phyloP scores from a whole-genome alignment of 257 asterid species.

The Vinca minor region DNA sequence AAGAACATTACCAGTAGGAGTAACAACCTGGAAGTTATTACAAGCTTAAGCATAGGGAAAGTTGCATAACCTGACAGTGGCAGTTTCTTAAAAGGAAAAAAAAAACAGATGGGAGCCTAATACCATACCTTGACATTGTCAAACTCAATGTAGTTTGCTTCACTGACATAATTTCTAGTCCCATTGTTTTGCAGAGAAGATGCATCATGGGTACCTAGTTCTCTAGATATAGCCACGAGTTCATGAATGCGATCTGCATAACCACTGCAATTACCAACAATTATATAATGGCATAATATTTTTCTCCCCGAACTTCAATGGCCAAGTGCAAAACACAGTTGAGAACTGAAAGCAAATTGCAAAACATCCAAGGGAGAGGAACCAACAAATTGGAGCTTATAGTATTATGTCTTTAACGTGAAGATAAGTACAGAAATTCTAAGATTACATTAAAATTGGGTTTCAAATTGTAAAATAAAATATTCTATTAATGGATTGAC shows the following conservation, averaged over 20 bases:
- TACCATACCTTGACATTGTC: conserved; percentile 71
- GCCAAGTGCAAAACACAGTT: background rate
- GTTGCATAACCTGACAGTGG: conserved; percentile 13
- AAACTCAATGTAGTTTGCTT: conserved; percentile 92
- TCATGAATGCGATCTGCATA: conserved; percentile 98
- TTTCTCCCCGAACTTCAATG: background rate
- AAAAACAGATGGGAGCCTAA: conserved; percentile 1
- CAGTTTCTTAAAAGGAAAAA: conserved; percentile 7
- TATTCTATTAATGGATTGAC: background rate
- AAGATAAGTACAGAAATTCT: background rate
- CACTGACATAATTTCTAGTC: conserved; percentile 75
- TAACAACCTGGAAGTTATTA: conserved; percentile 70
- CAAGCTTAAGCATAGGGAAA: conserved; percentile 15
- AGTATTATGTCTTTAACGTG: background rate
- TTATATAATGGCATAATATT: background rate
- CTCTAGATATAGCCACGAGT: conserved; percentile 80
- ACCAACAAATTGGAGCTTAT: background rate
- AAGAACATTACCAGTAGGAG: conserved; percentile 92
- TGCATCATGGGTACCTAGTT: conserved; percentile 54
- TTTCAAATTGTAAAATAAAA: background rate
- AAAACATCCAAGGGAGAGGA: background rate
- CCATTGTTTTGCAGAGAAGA: conserved; percentile 72
- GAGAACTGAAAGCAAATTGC: background rate
- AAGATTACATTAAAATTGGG: background rate
- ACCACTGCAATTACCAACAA: conserved; percentile 56